Evolutionary conservation across 768 basidiomycete genomes (phyloP), one percentile per base, ranked within the genome.

Genomic region (Hortiboletus flavorubellus): DNA sequence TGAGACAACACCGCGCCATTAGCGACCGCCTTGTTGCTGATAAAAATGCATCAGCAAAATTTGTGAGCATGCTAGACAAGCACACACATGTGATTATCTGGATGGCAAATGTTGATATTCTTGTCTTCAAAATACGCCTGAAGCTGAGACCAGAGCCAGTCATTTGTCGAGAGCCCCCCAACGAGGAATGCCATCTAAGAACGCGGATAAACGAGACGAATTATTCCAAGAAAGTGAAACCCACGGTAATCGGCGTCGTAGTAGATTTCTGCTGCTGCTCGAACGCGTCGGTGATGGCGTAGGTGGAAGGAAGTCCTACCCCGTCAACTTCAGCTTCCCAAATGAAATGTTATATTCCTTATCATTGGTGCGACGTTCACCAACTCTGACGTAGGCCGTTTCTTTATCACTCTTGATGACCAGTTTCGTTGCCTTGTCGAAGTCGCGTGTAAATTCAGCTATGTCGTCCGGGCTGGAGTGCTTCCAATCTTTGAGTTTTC

Each of bases 111-210:
- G 1, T 12, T 30, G 29, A 63, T 43, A 1, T 46, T 46, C 44
- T 5, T 50, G 0, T 0, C 8, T 14, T 29, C 8, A 38, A 63
- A 63, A 37, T 63, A 62, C 1, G 51, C 49, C 33, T 62, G 48
- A 8, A 63, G 48, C 11, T 16, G 51, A 45, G 41, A 43, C 51
- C 54, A 55, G 18, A 63, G 41, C 57, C 58, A 56, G 21, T 56
- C 46, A 7, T 57, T 63, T 10, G 29, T 44, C 7, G 49, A 49
- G 1, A 59, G 33, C 1, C 58, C 62, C 1, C 61, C 62, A 7
- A 63, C 46, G 21, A 63, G 37, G 12, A 63, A 60, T 9, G 37
- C 62, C 26, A 9, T 46, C 61, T 63, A 26, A 18, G 38, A 38
- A 18, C 8, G 34, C 7, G 3, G 26, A 21, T 48, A 11, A 40